A percentile compares a stretch with the other conserved stretches of the same genome.
Conservation (phyloP, 805 yeast genomes). For the Kodamaea leandrae region DNA sequence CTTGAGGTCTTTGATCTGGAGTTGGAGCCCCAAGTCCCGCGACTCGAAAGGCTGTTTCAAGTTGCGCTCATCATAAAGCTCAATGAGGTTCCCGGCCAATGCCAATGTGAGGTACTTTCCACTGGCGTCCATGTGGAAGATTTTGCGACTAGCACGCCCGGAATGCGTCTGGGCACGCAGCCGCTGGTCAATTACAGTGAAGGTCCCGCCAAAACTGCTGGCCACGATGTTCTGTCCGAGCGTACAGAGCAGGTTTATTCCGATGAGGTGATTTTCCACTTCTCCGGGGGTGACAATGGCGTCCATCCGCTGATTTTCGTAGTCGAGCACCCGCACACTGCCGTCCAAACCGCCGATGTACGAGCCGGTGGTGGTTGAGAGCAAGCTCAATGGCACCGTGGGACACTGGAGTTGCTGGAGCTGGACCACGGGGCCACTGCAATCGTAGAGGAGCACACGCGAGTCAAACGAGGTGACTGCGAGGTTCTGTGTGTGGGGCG, state of each 20-base stretch:
- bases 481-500: slow-evolving; percentile 35
- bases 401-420: slow-evolving; percentile 12
- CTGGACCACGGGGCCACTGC: slow-evolving; percentile 8
- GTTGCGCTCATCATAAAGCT: slow-evolving; percentile 56
- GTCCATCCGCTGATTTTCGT: slow-evolving; percentile 1
- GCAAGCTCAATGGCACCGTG: slow-evolving; percentile 29
- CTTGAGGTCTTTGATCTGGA: slow-evolving; percentile 58
- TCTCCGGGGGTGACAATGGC: neutral
- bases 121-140: slow-evolving; percentile 60
- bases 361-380: slow-evolving; percentile 28
- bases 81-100: slow-evolving; percentile 50
- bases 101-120: slow-evolving; percentile 49
- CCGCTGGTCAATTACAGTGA: slow-evolving; percentile 46
- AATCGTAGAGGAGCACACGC: slow-evolving; percentile 42
- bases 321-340: slow-evolving; percentile 38
- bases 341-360: slow-evolving; percentile 57
- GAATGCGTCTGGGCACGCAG: neutral
- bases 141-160: slow-evolving; percentile 42
- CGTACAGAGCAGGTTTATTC: slow-evolving; percentile 17
- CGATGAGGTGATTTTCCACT: slow-evolving; percentile 10
- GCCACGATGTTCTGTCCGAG: slow-evolving; percentile 29
- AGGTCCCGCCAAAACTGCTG: slow-evolving; percentile 61
- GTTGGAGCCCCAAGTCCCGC: slow-evolving; percentile 63
- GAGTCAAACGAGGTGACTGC: slow-evolving; percentile 62
- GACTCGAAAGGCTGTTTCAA: slow-evolving; percentile 44